Base-by-base conservation (phyloP, 2,329 filamentous ascomycete species). In the Sporothrix luriei region DNA sequence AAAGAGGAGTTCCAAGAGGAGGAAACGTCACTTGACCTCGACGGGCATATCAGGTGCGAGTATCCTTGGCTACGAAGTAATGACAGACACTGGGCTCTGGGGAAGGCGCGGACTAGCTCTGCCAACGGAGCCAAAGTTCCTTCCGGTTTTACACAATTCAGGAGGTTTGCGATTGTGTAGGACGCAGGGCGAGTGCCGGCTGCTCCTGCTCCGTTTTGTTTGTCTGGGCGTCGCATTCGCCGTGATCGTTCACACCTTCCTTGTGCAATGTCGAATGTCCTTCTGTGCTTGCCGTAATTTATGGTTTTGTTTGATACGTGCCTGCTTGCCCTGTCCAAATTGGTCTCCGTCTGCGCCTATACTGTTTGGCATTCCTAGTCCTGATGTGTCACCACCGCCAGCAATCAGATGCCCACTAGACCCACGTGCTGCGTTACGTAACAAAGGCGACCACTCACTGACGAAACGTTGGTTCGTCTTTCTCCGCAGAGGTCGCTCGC, bases 391-490 rank as follows among this genome's bases (percentile, higher is more conserved):
- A 48, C 62, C 26, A 38, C 62, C 19, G 62, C 48, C 48, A 67
- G 51, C 66, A 68, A 68, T 68, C 66, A 68, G 54, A 61, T 54
- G 67, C 24, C 55, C 55, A 55, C 52, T 48, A 13, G 46, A 40
- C 59, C 46, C 68, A 69, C 68, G 68, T 69, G 68, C 1, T 55
- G 48, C 57, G 48, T 69, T 69, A 69, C 68, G 57, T 69, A 69
- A 69, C 48, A 9, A 48, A 21, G 19, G 40, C 26, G 54, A 33
- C 29, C 19, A 19, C 59, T 21, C 59, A 43, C 43, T 49, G 48
- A 40, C 43, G 11, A 43, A 16, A 48, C 40, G 59, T 21, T 33
- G 11, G 40, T 33, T 49, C 59, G 40, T 49, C 21, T 21, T 49
- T 49, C 59, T 64, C 59, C 59, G 43, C 59, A 49, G 21, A 24